These are phyloP conservation scores for Talaromyces pinophilus DNA, from an alignment of 2,329 filamentous ascomycete species.

Conservation along the genomic window DNA sequence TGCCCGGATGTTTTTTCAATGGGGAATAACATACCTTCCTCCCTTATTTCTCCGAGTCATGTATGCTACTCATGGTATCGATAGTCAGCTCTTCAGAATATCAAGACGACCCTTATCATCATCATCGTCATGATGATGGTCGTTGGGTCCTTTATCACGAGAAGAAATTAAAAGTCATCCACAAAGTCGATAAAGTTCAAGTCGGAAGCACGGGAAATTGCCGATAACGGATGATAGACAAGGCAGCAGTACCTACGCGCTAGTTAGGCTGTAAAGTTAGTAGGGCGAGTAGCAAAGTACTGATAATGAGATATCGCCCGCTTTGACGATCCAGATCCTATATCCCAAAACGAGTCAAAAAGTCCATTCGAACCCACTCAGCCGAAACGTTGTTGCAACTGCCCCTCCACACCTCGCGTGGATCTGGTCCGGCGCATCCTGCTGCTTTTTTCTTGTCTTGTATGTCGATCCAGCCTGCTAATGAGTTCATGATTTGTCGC, in stretches of 20 bases:
- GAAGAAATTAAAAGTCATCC: not conserved
- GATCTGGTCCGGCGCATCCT: slow-evolving; percentile 22
- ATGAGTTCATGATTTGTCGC: slow-evolving; percentile 19
- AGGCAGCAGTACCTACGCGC: slow-evolving; percentile 14
- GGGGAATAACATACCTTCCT: not conserved
- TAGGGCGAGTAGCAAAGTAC: not conserved
- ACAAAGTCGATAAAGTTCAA: not conserved
- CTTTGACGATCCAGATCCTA: slow-evolving; percentile 24
- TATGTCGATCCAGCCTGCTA: slow-evolving; percentile 17
- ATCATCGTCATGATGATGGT: slow-evolving; percentile 4
- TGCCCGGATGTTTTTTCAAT: not conserved
- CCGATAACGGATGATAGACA: slow-evolving; percentile 19
- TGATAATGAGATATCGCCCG: slow-evolving; percentile 12
- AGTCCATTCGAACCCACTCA: slow-evolving; percentile 27
- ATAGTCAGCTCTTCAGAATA: not conserved
- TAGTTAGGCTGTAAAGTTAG: slow-evolving; percentile 4
- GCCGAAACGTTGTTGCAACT: slow-evolving; percentile 18
- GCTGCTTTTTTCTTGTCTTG: slow-evolving; percentile 6
- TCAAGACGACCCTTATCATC: not conserved
- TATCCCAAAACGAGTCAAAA: slow-evolving; percentile 38
- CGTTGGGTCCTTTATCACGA: not conserved
- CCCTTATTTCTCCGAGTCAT: not conserved
- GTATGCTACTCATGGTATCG: not conserved
- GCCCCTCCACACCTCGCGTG: slow-evolving; percentile 27
- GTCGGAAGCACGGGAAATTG: slow-evolving; percentile 25